Percentiles rank a stretch among this genome's conserved stretches.
These are phyloP conservation scores for Rhipidocladum racemiflorum DNA, from an alignment of 176 grass and related monocot genomes.

Conservation along the genomic window DNA sequence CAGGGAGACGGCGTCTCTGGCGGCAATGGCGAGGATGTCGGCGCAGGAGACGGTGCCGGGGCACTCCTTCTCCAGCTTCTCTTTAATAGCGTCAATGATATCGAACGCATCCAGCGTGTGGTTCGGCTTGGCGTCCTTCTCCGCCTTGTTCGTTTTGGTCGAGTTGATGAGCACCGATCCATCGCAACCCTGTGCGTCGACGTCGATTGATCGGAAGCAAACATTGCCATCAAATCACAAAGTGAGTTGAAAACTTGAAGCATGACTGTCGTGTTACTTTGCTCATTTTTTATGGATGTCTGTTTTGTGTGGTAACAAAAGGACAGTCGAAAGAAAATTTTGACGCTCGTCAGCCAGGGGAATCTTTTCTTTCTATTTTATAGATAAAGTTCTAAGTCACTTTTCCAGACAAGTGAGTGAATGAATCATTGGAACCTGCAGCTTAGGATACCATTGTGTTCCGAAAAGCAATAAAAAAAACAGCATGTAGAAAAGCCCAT, in stretches of 20 bases:
- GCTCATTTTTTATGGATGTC: neutral
- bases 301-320: neutral
- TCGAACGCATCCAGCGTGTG: slow-evolving; percentile 38
- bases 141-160: slow-evolving; percentile 31
- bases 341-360: neutral
- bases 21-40: slow-evolving; percentile 85
- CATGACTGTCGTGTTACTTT: neutral
- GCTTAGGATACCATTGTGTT: slow-evolving; percentile 13
- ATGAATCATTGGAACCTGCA: neutral
- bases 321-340: neutral
- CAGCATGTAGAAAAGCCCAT: neutral
- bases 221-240: neutral
- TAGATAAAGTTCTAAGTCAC: neutral
- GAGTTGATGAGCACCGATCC: slow-evolving; percentile 56
- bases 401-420: neutral
- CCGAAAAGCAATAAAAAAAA: neutral
- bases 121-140: slow-evolving; percentile 60
- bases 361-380: slow-evolving; percentile 2
- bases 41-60: slow-evolving; percentile 63
- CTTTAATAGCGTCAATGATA: slow-evolving; percentile 47
- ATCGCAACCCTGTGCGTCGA: slow-evolving; percentile 38
- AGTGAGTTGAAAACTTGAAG: neutral
- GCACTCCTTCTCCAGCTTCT: slow-evolving; percentile 39
- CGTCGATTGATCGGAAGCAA: neutral
- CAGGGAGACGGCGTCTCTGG: slow-evolving; percentile 56